Evolutionary conservation across 2,329 filamentous ascomycete genomes (phyloP).

Genomic region (Fonsecaea erecta): DNA sequence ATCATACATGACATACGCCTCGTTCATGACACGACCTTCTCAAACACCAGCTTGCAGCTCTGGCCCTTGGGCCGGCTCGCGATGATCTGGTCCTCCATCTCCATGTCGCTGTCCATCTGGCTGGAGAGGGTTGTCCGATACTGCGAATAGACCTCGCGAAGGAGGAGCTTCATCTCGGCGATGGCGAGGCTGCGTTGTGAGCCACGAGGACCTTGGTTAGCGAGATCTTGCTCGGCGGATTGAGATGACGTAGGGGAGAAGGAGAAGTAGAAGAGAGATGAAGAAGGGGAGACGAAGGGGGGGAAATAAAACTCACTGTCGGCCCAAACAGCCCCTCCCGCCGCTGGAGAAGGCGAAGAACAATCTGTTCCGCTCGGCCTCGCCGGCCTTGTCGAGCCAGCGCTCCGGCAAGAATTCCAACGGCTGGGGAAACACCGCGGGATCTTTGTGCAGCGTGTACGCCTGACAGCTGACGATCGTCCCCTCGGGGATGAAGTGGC

Average conservation of each 20-base stretch:
- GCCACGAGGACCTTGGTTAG: too few species aligned
- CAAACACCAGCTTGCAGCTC: conserved; percentile 58
- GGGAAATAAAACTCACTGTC: conserved; percentile 57
- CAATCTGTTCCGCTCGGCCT: conserved; percentile 22
- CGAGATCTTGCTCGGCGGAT: neutral
- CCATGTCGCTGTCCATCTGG: conserved; percentile 64
- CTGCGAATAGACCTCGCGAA: conserved; percentile 65
- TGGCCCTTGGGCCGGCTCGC: conserved; percentile 66
- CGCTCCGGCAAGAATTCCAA: conserved; percentile 32
- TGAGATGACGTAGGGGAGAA: neutral
- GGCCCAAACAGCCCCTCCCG: conserved; percentile 30
- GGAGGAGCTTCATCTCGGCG: conserved; percentile 69
- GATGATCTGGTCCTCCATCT: conserved; percentile 70
- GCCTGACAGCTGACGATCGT: conserved; percentile 40
- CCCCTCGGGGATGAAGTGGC: conserved; percentile 42
- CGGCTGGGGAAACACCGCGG: conserved; percentile 35
- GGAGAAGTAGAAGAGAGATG: neutral
- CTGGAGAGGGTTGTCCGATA: conserved; percentile 59
- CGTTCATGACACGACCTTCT: conserved; percentile 11
- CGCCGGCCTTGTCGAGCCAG: conserved; percentile 29
- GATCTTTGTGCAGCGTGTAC: conserved; percentile 37
- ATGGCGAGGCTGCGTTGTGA: conserved; percentile 68
- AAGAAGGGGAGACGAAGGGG: neutral
- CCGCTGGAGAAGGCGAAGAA: conserved; percentile 29
- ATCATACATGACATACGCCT: too few species aligned